Evolutionary conservation across 345 rosid species (phyloP).

Genomic region (Cardamine occulta): DNA sequence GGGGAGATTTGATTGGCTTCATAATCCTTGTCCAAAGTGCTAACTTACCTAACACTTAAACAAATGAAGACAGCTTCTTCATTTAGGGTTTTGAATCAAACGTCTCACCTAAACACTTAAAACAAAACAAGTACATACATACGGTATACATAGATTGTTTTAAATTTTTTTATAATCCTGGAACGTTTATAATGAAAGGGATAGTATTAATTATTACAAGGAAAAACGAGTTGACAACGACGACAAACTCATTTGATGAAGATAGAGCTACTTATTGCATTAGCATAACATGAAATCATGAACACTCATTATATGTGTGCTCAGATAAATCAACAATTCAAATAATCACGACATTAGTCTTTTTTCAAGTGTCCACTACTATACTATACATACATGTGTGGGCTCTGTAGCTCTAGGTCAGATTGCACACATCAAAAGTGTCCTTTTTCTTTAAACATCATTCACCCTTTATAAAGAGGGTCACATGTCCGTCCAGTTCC

Average conservation of each 20-base stretch:
- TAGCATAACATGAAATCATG: slow-evolving; percentile 42
- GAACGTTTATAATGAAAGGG: not conserved
- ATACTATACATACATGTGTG: slow-evolving; percentile 39
- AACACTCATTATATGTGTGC: slow-evolving; percentile 36
- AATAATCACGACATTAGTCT: slow-evolving; percentile 9
- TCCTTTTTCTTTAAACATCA: slow-evolving; percentile 40
- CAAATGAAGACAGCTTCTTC: slow-evolving; percentile 34
- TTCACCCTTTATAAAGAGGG: slow-evolving; percentile 17
- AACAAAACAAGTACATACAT: slow-evolving; percentile 7
- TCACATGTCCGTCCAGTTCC: slow-evolving; percentile 40
- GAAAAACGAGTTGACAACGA: slow-evolving; percentile 29
- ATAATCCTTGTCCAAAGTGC: slow-evolving; percentile 39
- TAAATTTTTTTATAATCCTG: not conserved
- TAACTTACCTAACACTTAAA: slow-evolving; percentile 46
- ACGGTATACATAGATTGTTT: not conserved
- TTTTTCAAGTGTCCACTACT: slow-evolving; percentile 40
- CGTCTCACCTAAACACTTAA: slow-evolving; percentile 39
- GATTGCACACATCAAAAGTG: slow-evolving; percentile 46
- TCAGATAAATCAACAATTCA: slow-evolving; percentile 34
- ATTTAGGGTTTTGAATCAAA: slow-evolving; percentile 25
- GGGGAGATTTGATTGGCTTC: slow-evolving; percentile 46
- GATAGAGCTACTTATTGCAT: slow-evolving; percentile 43
- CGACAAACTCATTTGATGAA: slow-evolving; percentile 43
- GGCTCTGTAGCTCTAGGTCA: slow-evolving; percentile 47
- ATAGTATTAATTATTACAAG: not conserved